Evolutionary conservation across 495 filamentous ascomycete genomes (phyloP), one percentile per base, ranked within the genome.

Genomic region (Clohesyomyces aquaticus): DNA sequence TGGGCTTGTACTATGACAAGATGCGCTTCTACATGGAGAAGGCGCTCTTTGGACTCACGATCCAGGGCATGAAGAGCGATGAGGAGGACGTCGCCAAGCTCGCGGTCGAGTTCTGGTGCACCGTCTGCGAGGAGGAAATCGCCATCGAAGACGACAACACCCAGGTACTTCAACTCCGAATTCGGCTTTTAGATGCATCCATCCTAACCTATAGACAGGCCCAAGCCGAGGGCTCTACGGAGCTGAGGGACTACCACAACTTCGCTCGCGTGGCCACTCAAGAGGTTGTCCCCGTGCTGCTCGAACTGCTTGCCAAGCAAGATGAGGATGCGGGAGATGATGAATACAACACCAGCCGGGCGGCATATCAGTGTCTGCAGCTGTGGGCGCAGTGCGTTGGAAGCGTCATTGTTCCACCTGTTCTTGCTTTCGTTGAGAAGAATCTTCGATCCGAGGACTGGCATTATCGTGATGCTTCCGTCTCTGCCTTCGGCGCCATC

Each of bases 21-120:
- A 98, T 98, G 94, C 85, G 91, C 70, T 98, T 96, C 79, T 98
- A 98, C 81, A 98, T 98, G 94, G 95, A 98, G 83, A 98, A 97
- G 83, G 94, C 94, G 47, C 81, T 98, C 38, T 98, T 98, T 75
- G 94, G 95, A 47, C 82, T 98, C 14, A 98, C 95, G n/a, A 95
- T 98, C 61, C 86, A 96, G 79, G 95, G 94, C 59, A 98, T 98
- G 95, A 96, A 94, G 82, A 93, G 86, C 75, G 88, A 90, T 10
- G 94, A 98, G 69, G 94, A 98, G 75, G 94, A 98, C 76, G 95
- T 98, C 41, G 87, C 95, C 43, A 98, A 98, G 82, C 83, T 98
- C 26, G 94, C 94, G 23, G 91, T 98, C 64, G 94, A 98, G 72
- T 98, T 98, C 81, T 98, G 94, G 94, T 97, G 94, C 79, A 98